phyloP scores from a whole-genome alignment of 257 asterid genomes.

The Capsicum chinense region DNA sequence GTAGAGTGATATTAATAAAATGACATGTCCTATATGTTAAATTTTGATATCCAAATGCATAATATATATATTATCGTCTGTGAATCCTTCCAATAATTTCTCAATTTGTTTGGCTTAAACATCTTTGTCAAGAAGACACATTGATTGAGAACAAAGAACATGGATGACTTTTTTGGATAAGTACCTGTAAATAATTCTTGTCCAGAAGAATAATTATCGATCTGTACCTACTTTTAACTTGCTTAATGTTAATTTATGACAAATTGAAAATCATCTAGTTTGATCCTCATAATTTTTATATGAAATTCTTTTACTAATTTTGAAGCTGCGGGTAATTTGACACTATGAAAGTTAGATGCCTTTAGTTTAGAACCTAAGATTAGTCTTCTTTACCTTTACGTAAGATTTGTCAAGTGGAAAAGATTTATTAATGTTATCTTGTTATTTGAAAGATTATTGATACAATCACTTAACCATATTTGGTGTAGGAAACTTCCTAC shows the following conservation, averaged over 20 bases:
- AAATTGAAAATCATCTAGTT: neutral
- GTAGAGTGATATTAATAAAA: neutral
- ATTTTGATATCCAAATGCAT: neutral
- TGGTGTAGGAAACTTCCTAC: too few species aligned
- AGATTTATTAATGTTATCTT: too few species aligned
- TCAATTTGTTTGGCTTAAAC: neutral
- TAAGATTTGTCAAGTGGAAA: neutral
- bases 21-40: neutral
- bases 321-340: neutral
- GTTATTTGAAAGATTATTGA: too few species aligned
- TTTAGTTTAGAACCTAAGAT: neutral
- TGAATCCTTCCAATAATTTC: neutral
- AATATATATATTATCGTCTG: neutral
- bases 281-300: neutral
- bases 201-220: neutral
- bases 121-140: neutral
- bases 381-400: neutral
- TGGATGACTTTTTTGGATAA: neutral
- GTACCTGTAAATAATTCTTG: neutral
- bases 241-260: neutral
- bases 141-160: slow-evolving; percentile 1
- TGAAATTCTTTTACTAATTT: neutral
- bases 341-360: neutral
- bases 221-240: neutral
- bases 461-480: too few species aligned